Conservation (phyloP, 106 monocot species). For the Dendrobium officinale region DNA sequence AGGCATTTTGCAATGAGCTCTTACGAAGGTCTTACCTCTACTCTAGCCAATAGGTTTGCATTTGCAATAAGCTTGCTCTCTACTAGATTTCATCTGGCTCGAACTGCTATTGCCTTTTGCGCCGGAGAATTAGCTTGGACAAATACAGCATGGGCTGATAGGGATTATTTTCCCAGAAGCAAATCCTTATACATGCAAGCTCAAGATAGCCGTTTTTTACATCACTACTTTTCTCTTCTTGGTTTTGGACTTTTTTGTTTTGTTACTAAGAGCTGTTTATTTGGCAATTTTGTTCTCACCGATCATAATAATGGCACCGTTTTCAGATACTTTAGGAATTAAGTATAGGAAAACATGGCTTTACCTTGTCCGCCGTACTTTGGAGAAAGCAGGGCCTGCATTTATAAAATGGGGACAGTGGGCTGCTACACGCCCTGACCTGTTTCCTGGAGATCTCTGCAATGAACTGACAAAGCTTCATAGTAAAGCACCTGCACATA, state of each 20-base stretch:
- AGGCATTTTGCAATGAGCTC: constrained; percentile 25
- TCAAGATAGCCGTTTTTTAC: constrained; percentile 35
- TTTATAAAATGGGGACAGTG: constrained; percentile 99
- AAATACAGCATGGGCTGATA: constrained; percentile 45
- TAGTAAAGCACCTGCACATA: constrained; percentile 69
- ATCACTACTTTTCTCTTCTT: constrained; percentile 33
- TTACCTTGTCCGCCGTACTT: constrained; percentile 47
- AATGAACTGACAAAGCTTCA: constrained; percentile 66
- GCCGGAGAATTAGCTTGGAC: constrained; percentile 46
- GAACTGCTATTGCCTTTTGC: constrained; percentile 42
- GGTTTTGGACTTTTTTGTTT: constrained; percentile 44
- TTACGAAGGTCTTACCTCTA: constrained; percentile 9
- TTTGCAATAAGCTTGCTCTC: constrained; percentile 51
- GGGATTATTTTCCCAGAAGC: constrained; percentile 28
- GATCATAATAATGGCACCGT: constrained; percentile 51
- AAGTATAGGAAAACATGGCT: constrained; percentile 67
- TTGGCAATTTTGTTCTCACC: constrained; percentile 63
- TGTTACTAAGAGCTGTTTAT: constrained; percentile 49
- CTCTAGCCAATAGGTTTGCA: constrained; percentile 31
- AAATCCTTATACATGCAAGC: constrained; percentile 38
- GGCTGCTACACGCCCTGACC: constrained; percentile 89
- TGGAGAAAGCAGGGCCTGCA: constrained; percentile 80
- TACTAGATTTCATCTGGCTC: constrained; percentile 50
- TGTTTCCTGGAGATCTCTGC: constrained; percentile 81
- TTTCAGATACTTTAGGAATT: constrained; percentile 42